Evolutionary conservation across 2,329 filamentous ascomycete genomes (phyloP).

Genomic region (Fusarium zealandicum): DNA sequence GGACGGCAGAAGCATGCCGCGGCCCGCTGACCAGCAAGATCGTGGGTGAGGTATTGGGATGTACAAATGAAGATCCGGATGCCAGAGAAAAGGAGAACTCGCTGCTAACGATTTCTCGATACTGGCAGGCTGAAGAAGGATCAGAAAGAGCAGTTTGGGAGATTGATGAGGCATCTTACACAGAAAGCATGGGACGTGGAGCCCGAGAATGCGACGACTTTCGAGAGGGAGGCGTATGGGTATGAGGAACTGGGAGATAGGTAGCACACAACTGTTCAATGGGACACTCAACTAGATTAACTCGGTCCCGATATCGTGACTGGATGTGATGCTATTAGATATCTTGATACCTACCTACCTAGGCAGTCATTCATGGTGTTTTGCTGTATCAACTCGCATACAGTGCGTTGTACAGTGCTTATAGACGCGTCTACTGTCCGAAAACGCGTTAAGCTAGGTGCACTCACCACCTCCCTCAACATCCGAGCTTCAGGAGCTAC

Average conservation of each 20-base stretch:
- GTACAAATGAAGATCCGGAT: constrained; percentile 37
- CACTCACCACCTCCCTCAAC: constrained; percentile 4
- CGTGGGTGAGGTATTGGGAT: constrained; percentile 23
- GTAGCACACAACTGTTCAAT: constrained; percentile 40
- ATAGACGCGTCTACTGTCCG: constrained; percentile 13
- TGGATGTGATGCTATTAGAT: neutral
- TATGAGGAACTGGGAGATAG: constrained; percentile 33
- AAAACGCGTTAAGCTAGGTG: constrained; percentile 35
- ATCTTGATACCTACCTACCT: too few species aligned
- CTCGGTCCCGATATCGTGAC: neutral
- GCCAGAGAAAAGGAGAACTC: constrained; percentile 17
- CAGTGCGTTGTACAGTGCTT: constrained; percentile 32
- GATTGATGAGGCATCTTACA: constrained; percentile 19
- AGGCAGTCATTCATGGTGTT: neutral
- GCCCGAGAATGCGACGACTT: constrained; percentile 30
- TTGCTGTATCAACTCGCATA: neutral
- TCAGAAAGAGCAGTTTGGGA: constrained; percentile 17
- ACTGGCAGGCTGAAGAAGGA: constrained; percentile 12
- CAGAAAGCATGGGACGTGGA: constrained; percentile 19
- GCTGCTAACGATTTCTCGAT: neutral
- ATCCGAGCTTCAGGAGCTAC: constrained; percentile 19
- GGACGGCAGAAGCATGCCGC: constrained; percentile 26
- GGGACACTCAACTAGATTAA: constrained; percentile 31
- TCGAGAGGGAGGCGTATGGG: constrained; percentile 34
- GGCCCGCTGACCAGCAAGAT: constrained; percentile 24